Evolutionary conservation across 2,329 filamentous ascomycete species (phyloP).

Genomic region (Penicillium sp.): DNA sequence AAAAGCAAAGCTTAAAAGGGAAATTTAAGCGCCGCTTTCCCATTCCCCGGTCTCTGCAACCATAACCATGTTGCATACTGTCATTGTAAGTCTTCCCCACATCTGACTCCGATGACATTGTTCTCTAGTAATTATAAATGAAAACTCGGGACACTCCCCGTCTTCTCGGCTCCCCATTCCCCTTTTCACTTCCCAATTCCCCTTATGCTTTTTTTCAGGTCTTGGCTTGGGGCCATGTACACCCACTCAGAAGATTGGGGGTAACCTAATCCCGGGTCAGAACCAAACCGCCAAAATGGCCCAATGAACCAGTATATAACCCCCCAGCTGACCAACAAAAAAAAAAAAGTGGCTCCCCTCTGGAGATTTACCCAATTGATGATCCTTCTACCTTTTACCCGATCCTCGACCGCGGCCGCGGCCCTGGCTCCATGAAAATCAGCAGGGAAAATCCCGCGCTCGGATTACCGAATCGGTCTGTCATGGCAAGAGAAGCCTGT

Average conservation of each 20-base stretch:
- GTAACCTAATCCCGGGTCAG: neutral
- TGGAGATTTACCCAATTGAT: neutral
- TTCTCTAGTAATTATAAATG: neutral
- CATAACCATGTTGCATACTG: neutral
- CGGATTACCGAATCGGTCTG: slow-evolving; percentile 23
- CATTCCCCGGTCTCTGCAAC: neutral
- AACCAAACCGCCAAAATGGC: neutral
- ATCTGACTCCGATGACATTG: neutral
- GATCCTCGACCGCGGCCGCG: neutral
- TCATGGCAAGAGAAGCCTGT: neutral
- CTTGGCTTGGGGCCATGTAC: neutral
- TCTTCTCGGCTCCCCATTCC: neutral
- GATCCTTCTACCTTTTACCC: neutral
- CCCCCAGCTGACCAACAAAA: slow-evolving; percentile 2
- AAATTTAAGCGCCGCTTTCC: slow-evolving; percentile 9
- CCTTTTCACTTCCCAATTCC: neutral
- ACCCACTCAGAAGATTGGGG: neutral
- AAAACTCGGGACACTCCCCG: neutral
- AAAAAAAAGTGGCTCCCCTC: neutral
- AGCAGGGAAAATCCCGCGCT: slow-evolving; percentile 9
- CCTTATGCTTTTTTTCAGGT: neutral
- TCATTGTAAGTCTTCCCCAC: neutral
- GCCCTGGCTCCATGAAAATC: neutral
- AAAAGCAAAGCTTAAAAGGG: slow-evolving; percentile 15
- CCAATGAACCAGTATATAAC: neutral